phyloP scores from a whole-genome alignment of 2,329 filamentous ascomycete genomes.

The Dactylellina parvicollis region DNA sequence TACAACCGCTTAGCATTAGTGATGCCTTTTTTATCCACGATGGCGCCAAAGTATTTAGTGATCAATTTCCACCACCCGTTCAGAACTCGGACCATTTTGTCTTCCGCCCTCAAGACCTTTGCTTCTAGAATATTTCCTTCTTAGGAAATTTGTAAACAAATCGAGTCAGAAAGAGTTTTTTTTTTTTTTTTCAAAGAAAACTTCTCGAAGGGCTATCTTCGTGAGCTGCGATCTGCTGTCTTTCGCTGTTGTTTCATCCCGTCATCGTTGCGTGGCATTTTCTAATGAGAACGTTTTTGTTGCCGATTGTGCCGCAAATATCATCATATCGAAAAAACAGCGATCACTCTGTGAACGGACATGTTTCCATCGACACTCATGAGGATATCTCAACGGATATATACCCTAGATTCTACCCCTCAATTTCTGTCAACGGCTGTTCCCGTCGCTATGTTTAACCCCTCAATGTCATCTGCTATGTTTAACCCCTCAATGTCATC shows the following conservation, averaged over 20 bases:
- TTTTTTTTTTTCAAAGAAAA: not conserved
- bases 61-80: conserved; percentile 32
- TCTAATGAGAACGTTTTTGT: conserved; percentile 22
- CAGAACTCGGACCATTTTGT: not conserved
- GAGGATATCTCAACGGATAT: not conserved
- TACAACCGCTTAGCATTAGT: conserved; percentile 27
- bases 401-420: not conserved
- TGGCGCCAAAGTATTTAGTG: conserved; percentile 2
- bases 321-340: conserved; percentile 1
- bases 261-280: conserved; percentile 18
- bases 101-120: not conserved
- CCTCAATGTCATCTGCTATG: not conserved
- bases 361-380: no score
- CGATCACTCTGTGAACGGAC: not conserved
- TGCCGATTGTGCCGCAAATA: conserved; percentile 19
- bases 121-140: conserved; percentile 32
- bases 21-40: conserved; percentile 1
- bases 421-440: not conserved
- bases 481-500: conserved; percentile 62
- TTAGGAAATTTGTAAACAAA: conserved; percentile 20
- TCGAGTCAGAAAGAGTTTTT: conserved; percentile 4
- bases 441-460: not conserved
- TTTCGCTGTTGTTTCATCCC: conserved; percentile 6
- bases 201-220: conserved; percentile 2
- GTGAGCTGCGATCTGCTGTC: conserved; percentile 20